phyloP scores from a whole-genome alignment of 768 basidiomycete genomes.

The Mycena latifolia region DNA sequence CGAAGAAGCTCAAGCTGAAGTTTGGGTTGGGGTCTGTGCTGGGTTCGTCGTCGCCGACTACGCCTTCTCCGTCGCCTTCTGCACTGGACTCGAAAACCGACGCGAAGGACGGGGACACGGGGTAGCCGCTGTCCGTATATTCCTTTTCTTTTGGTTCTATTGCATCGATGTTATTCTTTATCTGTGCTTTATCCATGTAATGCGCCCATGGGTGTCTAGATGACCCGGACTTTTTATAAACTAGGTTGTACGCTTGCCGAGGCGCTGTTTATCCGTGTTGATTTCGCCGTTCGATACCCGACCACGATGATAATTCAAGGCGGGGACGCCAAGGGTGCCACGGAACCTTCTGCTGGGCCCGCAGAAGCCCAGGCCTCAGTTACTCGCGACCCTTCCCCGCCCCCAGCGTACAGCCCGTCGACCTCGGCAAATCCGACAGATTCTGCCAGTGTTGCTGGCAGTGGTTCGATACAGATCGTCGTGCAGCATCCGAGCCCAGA shows the following conservation, averaged over 20 bases:
- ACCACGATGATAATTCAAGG: conserved; percentile 17
- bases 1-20: conserved; percentile 83
- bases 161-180: conserved; percentile 27
- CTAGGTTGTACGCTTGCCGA: background rate
- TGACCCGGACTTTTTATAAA: conserved; percentile 7
- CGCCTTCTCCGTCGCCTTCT: background rate
- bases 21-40: conserved; percentile 64
- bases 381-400: conserved; percentile 18
- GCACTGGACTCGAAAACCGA: conserved; percentile 35
- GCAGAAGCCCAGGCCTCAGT: conserved; percentile 9
- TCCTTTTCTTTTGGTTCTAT: background rate
- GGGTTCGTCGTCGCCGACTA: conserved; percentile 37
- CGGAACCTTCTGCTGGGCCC: conserved; percentile 4
- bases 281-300: background rate
- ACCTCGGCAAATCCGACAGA: background rate
- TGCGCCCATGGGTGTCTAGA: conserved; percentile 25
- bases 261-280: background rate
- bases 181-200: conserved; percentile 34
- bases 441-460: background rate
- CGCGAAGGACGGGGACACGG: conserved; percentile 50
- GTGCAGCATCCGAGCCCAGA: conserved; percentile 17
- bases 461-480: background rate
- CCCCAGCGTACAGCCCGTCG: conserved; percentile 23
- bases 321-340: conserved; percentile 14
- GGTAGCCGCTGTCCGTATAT: conserved; percentile 25